Evolutionary conservation across 352 stramenopile species (phyloP).

Genomic region (Globisporangium sylvaticum): DNA sequence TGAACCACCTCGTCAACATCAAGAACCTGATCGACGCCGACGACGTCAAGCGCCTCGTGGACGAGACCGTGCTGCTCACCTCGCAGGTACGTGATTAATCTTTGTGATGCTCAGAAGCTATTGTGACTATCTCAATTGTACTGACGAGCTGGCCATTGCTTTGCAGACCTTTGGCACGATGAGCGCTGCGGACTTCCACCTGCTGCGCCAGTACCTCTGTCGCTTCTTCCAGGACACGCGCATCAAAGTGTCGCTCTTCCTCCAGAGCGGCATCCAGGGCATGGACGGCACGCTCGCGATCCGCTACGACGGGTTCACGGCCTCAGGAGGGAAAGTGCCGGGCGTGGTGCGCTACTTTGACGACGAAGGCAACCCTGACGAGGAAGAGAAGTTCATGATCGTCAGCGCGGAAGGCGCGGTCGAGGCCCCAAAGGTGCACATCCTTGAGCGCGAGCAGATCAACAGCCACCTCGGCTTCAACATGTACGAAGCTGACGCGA

Average conservation of each 20-base stretch:
- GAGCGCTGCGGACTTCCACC: constrained; percentile 63
- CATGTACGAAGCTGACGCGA: constrained; percentile 82
- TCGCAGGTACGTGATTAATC: constrained; percentile 32
- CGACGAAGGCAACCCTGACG: constrained; percentile 47
- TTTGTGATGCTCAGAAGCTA: neutral
- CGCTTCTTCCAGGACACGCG: constrained; percentile 89
- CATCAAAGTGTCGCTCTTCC: constrained; percentile 90
- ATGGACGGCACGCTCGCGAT: constrained; percentile 82
- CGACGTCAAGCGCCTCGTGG: constrained; percentile 63
- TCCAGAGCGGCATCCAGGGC: constrained; percentile 85
- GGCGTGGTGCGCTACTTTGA: constrained; percentile 71
- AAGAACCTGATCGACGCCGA: constrained; percentile 65
- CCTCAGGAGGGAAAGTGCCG: constrained; percentile 58
- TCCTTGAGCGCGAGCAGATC: constrained; percentile 59
- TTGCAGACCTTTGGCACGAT: constrained; percentile 59
- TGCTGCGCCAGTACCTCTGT: constrained; percentile 83
- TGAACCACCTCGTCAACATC: constrained; percentile 82
- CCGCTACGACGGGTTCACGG: constrained; percentile 69
- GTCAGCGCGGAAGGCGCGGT: constrained; percentile 45
- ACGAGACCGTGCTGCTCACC: constrained; percentile 76
- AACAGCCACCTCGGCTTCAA: constrained; percentile 68
- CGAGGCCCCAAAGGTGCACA: constrained; percentile 39
- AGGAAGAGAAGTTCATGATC: constrained; percentile 69
- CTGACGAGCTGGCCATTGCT: neutral
- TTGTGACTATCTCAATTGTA: neutral